phyloP scores from a whole-genome alignment of 75 land plant genomes.

The Selaginella tamariscina region DNA sequence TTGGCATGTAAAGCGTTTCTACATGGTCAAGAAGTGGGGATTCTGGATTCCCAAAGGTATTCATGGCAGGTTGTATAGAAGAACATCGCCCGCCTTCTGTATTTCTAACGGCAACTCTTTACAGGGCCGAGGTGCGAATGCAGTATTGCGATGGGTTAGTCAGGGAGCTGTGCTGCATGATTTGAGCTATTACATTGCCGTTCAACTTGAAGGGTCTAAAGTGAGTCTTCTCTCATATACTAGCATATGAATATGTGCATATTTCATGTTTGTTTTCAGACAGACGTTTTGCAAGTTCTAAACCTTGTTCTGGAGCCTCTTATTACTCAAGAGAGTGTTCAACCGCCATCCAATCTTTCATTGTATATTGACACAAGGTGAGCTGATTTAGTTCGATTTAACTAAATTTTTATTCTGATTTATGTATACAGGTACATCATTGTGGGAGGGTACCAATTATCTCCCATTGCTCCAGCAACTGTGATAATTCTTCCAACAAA shows the following conservation, averaged over 20 bases:
- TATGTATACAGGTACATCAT: slow-evolving; percentile 62
- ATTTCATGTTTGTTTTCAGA: slow-evolving; percentile 27
- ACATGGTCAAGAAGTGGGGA: slow-evolving; percentile 73
- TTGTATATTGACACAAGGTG: background rate
- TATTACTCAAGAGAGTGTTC: slow-evolving; percentile 45
- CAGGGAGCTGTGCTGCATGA: slow-evolving; percentile 60
- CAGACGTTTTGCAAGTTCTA: slow-evolving; percentile 32
- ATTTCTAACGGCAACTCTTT: background rate
- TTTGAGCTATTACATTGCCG: slow-evolving; percentile 48
- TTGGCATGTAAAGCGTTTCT: slow-evolving; percentile 91
- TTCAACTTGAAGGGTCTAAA: slow-evolving; percentile 72
- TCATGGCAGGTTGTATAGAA: slow-evolving; percentile 78
- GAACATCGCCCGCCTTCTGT: too few species aligned
- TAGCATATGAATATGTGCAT: background rate
- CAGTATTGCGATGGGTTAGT: slow-evolving; percentile 50
- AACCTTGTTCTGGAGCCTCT: slow-evolving; percentile 39
- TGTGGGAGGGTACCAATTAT: slow-evolving; percentile 25
- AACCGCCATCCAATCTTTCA: background rate
- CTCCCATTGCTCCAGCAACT: slow-evolving; percentile 58
- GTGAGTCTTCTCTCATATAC: slow-evolving; percentile 22
- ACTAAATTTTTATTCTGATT: background rate
- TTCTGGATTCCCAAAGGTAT: slow-evolving; percentile 60
- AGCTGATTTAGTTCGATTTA: background rate
- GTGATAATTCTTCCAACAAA: slow-evolving; percentile 19
- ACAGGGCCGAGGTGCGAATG: slow-evolving; percentile 73